Evolutionary conservation across 306 rosid species (phyloP), one percentile per base, ranked within the genome.

Genomic region (Ammopiptanthus mongolicus): DNA sequence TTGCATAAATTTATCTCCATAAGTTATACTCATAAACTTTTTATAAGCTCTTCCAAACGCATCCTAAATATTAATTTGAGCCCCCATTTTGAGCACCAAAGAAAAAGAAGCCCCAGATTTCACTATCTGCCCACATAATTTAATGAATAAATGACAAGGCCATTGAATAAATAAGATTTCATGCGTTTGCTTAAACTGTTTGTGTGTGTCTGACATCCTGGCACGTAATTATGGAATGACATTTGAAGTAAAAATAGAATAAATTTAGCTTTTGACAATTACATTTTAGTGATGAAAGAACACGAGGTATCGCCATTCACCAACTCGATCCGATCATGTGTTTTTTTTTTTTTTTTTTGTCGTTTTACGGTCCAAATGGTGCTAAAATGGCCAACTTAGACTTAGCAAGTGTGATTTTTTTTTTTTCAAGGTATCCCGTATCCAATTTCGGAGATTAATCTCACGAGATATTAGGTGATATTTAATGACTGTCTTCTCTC

Each of bases 251-350:
- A 73, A 81, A 80, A 83, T n/a, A 25, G 8, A 53, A 71, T 22
- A 59, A 53, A 65, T 44, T 33, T 25, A 22, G 11, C 11, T n/a
- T 71, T 25, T 55, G 14, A 65, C 19, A 71, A 56, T 2, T 51
- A 44, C 67, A 68, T 34, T 72, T 71, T 72, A 57, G 53, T 36
- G 42, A 25, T 37, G 66, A 71, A 68, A 46, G 31, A 66, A 70
- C 73, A 82, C 47, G 34, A 69, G 81, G 52, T 55, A 69, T 83
- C 84, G 59, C 61, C 50, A 29, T 65, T 71, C 80, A 53, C 68
- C 87, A 85, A 78, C 96, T 84, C 83, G 71, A 84, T 77, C 79
- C 65, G 79, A 82, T 84, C 82, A 60, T 78, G 73, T 64, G n/a
- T n/a, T n/a, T n/a, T n/a, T n/a, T n/a, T n/a, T n/a, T n/a, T n/a